Percentiles rank a stretch among this genome's conserved stretches.
Conservation (phyloP, 2,329 filamentous ascomycete species). For the Metarhizium robertsii region DNA sequence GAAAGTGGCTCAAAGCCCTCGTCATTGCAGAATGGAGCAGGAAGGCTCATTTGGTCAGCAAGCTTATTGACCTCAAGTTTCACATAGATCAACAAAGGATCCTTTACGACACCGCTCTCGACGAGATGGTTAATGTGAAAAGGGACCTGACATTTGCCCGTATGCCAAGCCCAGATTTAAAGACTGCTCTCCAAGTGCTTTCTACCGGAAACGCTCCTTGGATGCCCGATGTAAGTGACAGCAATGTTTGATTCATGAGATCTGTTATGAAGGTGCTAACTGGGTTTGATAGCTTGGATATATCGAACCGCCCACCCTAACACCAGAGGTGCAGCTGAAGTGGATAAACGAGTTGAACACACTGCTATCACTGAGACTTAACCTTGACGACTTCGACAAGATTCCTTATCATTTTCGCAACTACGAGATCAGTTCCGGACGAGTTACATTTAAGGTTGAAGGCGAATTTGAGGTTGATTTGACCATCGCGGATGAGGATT, state of each 20-base stretch:
- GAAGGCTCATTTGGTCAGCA: slow-evolving; percentile 68
- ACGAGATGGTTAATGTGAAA: slow-evolving; percentile 63
- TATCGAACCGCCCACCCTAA: slow-evolving; percentile 62
- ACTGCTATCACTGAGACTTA: slow-evolving; percentile 71
- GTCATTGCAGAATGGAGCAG: slow-evolving; percentile 88
- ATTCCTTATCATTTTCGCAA: slow-evolving; percentile 66
- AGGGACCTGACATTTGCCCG: slow-evolving; percentile 61
- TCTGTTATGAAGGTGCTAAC: slow-evolving; percentile 16
- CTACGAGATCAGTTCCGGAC: slow-evolving; percentile 74
- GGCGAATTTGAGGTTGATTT: slow-evolving; percentile 90
- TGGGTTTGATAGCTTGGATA: slow-evolving; percentile 55
- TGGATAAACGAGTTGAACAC: slow-evolving; percentile 78
- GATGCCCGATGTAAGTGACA: slow-evolving; percentile 62
- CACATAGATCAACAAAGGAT: slow-evolving; percentile 59
- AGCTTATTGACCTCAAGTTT: slow-evolving; percentile 76
- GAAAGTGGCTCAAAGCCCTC: slow-evolving; percentile 85
- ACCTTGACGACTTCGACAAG: slow-evolving; percentile 69
- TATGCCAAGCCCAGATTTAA: slow-evolving; percentile 81
- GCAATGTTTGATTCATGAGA: background rate
- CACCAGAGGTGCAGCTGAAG: slow-evolving; percentile 60
- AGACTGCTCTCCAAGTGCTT: slow-evolving; percentile 78
- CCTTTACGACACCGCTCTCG: slow-evolving; percentile 50
- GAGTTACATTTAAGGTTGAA: slow-evolving; percentile 76
- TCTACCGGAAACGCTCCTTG: slow-evolving; percentile 67
- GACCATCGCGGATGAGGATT: slow-evolving; percentile 79